These are phyloP conservation scores for Aspergillus sp. DNA, from an alignment of 2,329 filamentous ascomycete species.

Conservation along the genomic window DNA sequence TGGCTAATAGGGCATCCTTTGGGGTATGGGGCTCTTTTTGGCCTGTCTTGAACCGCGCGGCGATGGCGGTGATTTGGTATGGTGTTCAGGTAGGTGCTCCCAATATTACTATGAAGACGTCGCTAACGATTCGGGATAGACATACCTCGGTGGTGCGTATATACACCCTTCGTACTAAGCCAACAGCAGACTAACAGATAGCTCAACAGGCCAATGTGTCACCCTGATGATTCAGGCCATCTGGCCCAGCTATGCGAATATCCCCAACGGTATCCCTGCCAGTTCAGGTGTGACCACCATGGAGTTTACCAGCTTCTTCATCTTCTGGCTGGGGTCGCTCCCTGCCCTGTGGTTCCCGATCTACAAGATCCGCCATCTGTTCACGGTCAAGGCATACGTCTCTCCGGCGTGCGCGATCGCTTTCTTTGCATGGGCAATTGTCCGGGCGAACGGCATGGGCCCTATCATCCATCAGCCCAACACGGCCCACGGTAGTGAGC, in stretches of 20 bases:
- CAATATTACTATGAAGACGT: neutral
- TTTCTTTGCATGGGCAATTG: conserved; percentile 84
- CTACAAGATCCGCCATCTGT: conserved; percentile 82
- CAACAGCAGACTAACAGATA: conserved; percentile 1
- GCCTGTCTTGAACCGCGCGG: conserved; percentile 87
- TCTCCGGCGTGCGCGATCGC: conserved; percentile 80
- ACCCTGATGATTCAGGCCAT: conserved; percentile 86
- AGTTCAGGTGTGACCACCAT: conserved; percentile 70
- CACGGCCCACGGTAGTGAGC: conserved; percentile 61
- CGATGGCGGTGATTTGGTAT: conserved; percentile 85
- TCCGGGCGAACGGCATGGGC: conserved; percentile 77
- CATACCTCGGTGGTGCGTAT: conserved; percentile 68
- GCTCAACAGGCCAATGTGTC: conserved; percentile 65
- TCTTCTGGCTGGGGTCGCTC: conserved; percentile 79
- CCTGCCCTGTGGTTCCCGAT: conserved; percentile 89
- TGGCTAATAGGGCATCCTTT: conserved; percentile 74
- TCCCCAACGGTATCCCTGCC: conserved; percentile 66
- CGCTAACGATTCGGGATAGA: neutral
- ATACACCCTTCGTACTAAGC: neutral
- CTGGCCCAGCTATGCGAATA: conserved; percentile 62
- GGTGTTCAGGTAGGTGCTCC: conserved; percentile 53
- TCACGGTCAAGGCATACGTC: conserved; percentile 84
- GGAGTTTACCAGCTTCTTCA: conserved; percentile 77
- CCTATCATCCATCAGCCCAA: conserved; percentile 73
- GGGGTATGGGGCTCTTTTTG: conserved; percentile 87